Base-by-base conservation (phyloP, 805 yeast species). In the Saccharomyces mikatae region DNA sequence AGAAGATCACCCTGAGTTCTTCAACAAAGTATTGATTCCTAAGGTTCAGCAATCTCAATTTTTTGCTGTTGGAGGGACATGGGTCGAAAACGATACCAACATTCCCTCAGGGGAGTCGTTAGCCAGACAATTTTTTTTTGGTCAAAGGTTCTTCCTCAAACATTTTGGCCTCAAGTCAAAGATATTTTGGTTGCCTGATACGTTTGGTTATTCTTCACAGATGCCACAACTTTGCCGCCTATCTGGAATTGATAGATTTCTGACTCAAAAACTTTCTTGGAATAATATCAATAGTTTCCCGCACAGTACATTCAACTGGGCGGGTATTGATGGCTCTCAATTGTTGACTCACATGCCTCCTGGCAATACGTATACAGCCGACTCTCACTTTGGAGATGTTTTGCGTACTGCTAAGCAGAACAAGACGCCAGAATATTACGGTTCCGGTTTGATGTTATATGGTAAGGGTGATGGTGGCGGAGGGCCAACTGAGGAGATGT, bases 391-490 rank as follows among this genome's bases (percentile, higher is more conserved):
- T 71, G 96, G 97, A 30, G 98, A 94, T 71, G 96, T 91, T 30
- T 79, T 81, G 54, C 79, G 97, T 62, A 85, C 96, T 1, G 78
- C 84, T 53, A 72, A 75, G 27, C 92, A 89, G 65, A 96, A 94
- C 72, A 87, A 91, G 73, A 89, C 91, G 63, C 74, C 87, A 60
- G 84, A 89, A 54, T 81, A 83, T 57, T 90, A 84, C 53, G 92
- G 87, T 56, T 82, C 87, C 9, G 92, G 96, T 0, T 74, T 92
- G 62, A 73, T 94, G 65, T 74, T 90, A 47, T 94, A 81, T 63
- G 99, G 99, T 44, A 84, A 87, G 63, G 99, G 99, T 64, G 99
- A 92, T 68, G 99, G 99, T 62, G 99, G 99, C 58, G 99, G 99
- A 59, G 99, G 99, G 6, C 98, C 99, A 48, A 84, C 89, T 3